Base-by-base conservation (phyloP, 495 filamentous ascomycete genomes). In the Astrothelium macrocarpum region DNA sequence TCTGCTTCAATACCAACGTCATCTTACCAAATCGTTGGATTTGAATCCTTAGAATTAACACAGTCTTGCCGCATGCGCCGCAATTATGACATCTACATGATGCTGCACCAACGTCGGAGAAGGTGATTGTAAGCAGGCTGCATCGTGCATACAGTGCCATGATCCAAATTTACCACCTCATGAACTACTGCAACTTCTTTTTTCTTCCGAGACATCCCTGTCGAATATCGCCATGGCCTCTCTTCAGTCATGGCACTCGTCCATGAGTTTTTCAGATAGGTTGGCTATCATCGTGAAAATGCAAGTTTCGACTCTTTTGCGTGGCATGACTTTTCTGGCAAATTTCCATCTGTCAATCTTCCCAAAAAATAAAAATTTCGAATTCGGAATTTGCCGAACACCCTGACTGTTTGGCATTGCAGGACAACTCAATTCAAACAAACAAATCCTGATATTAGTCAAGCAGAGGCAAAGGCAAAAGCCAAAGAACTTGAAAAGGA, bases 251-350 rank as follows among this genome's bases (percentile, higher is more conserved):
- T 79, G 75, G 79, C 77, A 68, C 26, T 63, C 68, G n/a, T 46
- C 62, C 12, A 63, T 85, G 62, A 75, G 75, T 12, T 85, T 86
- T 68, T 75, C 81, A 23, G 80, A 81, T 45, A 73, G 83, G 59
- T 70, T 86, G 59, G 71, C 70, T 45, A 70, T 70, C 16, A 80
- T 83, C 26, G 64, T 71, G 4, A 77, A 74, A 71, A 75, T 79
- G 77, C 71, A 77, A 49, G 74, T 75, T 36, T 60, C 11, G 10
- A n/a, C 12, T 7, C 12, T 36, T 36, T 36, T 36, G 12, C 34
- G 34, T 36, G 10, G 12, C 2, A 18, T 4, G 12, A 11, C n/a
- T 43, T 18, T 26, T 36, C 2, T 25, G 23, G 14, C 12, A 11
- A 12, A 23, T 18, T 11, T 25, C 23, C 10, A n/a, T 43, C 10